phyloP scores from a whole-genome alignment of 2,329 filamentous ascomycete genomes.

The Balansia obtecta region DNA sequence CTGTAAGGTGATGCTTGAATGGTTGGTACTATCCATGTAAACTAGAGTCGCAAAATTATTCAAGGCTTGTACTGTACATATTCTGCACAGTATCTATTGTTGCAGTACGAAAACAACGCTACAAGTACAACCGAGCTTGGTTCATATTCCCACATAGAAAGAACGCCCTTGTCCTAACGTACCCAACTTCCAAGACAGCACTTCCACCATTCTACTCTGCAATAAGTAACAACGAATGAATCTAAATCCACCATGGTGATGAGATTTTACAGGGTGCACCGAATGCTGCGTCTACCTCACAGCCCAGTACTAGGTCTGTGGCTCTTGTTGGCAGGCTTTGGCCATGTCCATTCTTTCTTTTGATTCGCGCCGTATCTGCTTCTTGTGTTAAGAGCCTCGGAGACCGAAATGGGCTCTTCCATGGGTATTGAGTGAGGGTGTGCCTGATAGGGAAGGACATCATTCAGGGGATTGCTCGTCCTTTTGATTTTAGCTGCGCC shows the following conservation, averaged over 20 bases:
- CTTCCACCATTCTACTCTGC: no score
- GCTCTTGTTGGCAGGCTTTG: conserved; percentile 12
- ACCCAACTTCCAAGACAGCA: no score
- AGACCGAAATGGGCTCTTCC: conserved; percentile 23
- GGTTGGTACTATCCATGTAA: no score
- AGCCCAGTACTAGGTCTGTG: conserved; percentile 15
- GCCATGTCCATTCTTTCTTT: conserved; percentile 16
- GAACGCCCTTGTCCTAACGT: neutral
- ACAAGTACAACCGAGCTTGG: neutral
- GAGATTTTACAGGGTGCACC: neutral
- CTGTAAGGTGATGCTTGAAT: no score
- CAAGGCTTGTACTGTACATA: no score
- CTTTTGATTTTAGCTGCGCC: conserved; percentile 13
- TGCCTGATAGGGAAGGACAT: conserved; percentile 24
- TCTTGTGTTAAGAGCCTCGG: conserved; percentile 19
- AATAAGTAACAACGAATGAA: neutral
- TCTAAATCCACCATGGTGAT: no score
- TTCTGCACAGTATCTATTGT: no score
- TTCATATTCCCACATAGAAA: neutral
- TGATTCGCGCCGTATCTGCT: conserved; percentile 11
- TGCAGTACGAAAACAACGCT: neutral
- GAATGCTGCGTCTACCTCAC: conserved; percentile 3
- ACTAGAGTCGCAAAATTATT: no score
- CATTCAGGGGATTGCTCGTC: conserved; percentile 15
- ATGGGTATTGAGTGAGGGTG: conserved; percentile 21